Base-by-base conservation (phyloP, 2,329 filamentous ascomycete genomes). In the Hypoxylon sp. region DNA sequence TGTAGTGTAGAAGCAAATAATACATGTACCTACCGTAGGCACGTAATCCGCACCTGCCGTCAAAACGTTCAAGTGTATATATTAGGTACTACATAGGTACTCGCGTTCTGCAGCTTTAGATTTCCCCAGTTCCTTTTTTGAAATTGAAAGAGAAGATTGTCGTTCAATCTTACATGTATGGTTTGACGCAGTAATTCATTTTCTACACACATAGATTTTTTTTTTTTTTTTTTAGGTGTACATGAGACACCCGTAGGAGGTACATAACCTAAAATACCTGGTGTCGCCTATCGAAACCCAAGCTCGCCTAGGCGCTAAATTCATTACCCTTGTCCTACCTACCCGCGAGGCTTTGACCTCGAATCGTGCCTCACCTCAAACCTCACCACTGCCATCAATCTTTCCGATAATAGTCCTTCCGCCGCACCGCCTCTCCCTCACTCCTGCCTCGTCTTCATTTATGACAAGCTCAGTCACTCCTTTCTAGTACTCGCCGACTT, bases 381-480 rank as follows among this genome's bases (percentile, higher is more conserved):
- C 54, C 26, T 55, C 44, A 56, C 5, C 39, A 33, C 39, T 29
- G n/a, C 37, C 31, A 22, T 46, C 24, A 50, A 31, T 54, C 53
- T 55, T 61, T 48, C 63, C 48, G 44, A 60, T 56, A 58, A 52
- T 37, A 64, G 22, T 44, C 47, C 57, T 62, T 17, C 51, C 26
- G 24, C 35, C n/a, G 42, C 52, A 29, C 57, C 26, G 22, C 42
- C 65, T 55, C 26, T 44, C 54, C 29, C 48, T 59, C 39, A 9
- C 44, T 35, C 35, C 42, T 31, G 29, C 52, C 52, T 53, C 14
- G 33, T 55, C 14, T 31, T 55, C 22, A 39, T 56, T 53, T 37
- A 33, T 59, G 31, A 59, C 44, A 66, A 66, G n/a, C 68, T 59
- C 57, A 66, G 70, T 70, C 68, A 35, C 53, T 72, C 70, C 24